These are phyloP conservation scores for Polygonum aviculare DNA, from an alignment of 148 eudicot genomes.

Conservation along the genomic window DNA sequence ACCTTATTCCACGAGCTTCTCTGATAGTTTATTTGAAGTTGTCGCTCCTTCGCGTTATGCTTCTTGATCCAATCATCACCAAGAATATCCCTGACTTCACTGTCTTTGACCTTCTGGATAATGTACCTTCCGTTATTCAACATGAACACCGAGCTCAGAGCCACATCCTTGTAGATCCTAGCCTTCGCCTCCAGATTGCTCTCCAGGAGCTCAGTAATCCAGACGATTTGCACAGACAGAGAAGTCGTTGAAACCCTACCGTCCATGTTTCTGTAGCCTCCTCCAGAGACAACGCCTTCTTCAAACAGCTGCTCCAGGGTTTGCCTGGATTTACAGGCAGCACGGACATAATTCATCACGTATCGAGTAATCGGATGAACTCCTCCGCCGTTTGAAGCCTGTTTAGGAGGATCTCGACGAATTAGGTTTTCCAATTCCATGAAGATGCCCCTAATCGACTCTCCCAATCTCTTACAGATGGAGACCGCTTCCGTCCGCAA, in stretches of 20 bases:
- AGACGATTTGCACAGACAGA: slow-evolving; percentile 47
- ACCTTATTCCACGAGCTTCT: slow-evolving; percentile 86
- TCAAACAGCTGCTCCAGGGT: slow-evolving; percentile 58
- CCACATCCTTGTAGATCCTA: slow-evolving; percentile 43
- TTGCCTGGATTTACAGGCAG: slow-evolving; percentile 45
- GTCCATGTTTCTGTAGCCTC: slow-evolving; percentile 21
- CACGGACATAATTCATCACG: slow-evolving; percentile 64
- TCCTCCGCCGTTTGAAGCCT: slow-evolving; percentile 47
- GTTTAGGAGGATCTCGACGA: slow-evolving; percentile 32
- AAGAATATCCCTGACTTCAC: slow-evolving; percentile 62
- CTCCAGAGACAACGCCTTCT: slow-evolving; percentile 19
- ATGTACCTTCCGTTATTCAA: slow-evolving; percentile 86
- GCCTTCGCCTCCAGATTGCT: slow-evolving; percentile 59
- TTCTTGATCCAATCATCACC: slow-evolving; percentile 91
- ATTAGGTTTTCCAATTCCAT: slow-evolving; percentile 39
- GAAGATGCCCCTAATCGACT: slow-evolving; percentile 40
- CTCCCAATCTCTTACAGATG: slow-evolving; percentile 38
- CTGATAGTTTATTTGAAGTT: slow-evolving; percentile 61
- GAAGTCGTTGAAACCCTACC: slow-evolving; percentile 22
- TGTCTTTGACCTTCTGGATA: slow-evolving; percentile 71
- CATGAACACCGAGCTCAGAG: slow-evolving; percentile 52
- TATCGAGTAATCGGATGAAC: slow-evolving; percentile 63
- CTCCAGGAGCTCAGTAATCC: slow-evolving; percentile 66
- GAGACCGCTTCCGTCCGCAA: slow-evolving; percentile 43
- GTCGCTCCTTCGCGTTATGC: slow-evolving; percentile 62